A percentile compares a stretch with the other conserved stretches of the same genome.
These are phyloP conservation scores for Stagonosporopsis tanaceti DNA, from an alignment of 2,329 filamentous ascomycete genomes.

Conservation along the genomic window DNA sequence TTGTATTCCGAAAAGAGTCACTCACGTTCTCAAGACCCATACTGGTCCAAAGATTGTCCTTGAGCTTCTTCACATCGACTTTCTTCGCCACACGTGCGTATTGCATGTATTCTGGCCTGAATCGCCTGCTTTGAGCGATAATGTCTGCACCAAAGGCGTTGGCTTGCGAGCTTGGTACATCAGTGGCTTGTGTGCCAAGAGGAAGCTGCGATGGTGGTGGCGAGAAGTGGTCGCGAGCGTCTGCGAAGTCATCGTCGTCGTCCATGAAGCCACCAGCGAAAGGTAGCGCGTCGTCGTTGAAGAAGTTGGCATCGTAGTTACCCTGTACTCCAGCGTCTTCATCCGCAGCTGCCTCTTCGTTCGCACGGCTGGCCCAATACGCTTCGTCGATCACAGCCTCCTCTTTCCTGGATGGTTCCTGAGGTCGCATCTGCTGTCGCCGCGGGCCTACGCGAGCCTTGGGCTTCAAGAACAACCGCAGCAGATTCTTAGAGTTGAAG, in stretches of 20 bases:
- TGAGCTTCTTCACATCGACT: conserved; percentile 69
- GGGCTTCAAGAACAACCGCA: conserved; percentile 92
- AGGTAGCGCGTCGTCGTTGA: conserved; percentile 83
- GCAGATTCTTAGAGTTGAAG: conserved; percentile 90
- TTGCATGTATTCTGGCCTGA: conserved; percentile 70
- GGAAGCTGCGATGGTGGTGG: conserved; percentile 66
- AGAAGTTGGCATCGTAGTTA: conserved; percentile 97
- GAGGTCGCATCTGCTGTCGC: conserved; percentile 52
- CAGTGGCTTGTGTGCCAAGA: conserved; percentile 32
- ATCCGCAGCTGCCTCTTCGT: conserved; percentile 44
- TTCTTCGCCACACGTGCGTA: conserved; percentile 73
- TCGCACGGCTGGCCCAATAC: conserved; percentile 78
- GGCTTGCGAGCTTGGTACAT: conserved; percentile 63
- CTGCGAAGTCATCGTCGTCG: conserved; percentile 75
- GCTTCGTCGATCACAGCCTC: conserved; percentile 83
- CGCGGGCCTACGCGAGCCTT: conserved; percentile 82
- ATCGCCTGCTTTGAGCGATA: conserved; percentile 66
- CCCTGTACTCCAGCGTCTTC: conserved; percentile 71
- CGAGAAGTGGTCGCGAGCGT: conserved; percentile 81
- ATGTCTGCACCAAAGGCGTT: conserved; percentile 69
- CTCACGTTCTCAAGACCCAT: conserved; percentile 61
- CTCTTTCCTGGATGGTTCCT: conserved; percentile 38
- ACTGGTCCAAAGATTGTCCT: conserved; percentile 71
- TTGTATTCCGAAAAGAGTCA: not conserved
- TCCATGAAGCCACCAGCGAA: conserved; percentile 70